Evolutionary conservation across 805 yeast genomes (phyloP).

Genomic region (Saturnispora saitoi): DNA sequence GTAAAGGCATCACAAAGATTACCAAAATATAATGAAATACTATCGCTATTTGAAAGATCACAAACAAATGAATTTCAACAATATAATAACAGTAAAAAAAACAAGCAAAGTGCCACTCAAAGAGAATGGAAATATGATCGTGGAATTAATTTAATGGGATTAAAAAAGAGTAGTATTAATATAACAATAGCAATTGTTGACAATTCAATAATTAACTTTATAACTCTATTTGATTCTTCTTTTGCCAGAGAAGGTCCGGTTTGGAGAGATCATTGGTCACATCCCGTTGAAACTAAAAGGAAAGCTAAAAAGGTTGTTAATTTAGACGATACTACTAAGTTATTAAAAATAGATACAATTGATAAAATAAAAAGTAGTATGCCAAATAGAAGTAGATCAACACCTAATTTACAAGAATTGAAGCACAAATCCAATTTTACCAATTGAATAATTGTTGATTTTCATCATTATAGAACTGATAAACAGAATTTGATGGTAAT

Average conservation of each 20-base stretch:
- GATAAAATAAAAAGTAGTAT: slow-evolving; percentile 4
- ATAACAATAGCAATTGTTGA: slow-evolving; percentile 65
- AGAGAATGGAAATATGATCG: slow-evolving; percentile 11
- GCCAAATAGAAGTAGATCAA: slow-evolving; percentile 5
- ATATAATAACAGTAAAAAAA: slow-evolving; percentile 5
- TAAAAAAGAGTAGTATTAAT: slow-evolving; percentile 13
- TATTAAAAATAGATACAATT: slow-evolving; percentile 5
- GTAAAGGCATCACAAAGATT: slow-evolving; percentile 40
- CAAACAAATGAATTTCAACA: slow-evolving; percentile 14
- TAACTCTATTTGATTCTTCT: slow-evolving; percentile 42
- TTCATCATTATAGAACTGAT: not conserved
- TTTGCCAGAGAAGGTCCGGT: slow-evolving; percentile 29
- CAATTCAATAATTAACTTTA: slow-evolving; percentile 64
- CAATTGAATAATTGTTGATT: not conserved
- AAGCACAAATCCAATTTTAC: not conserved
- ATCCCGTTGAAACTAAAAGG: slow-evolving; percentile 1
- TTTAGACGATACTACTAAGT: slow-evolving; percentile 3
- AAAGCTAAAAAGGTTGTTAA: not conserved
- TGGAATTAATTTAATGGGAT: slow-evolving; percentile 11
- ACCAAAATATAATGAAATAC: slow-evolving; percentile 39
- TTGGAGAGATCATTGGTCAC: slow-evolving; percentile 24
- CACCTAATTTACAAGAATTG: slow-evolving; percentile 4
- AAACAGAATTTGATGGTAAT: not conserved
- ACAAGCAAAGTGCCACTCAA: not conserved
- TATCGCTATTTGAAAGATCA: slow-evolving; percentile 26